These are phyloP conservation scores for Thraustochytrium striatum DNA, from an alignment of 352 stramenopile genomes.

Conservation along the genomic window DNA sequence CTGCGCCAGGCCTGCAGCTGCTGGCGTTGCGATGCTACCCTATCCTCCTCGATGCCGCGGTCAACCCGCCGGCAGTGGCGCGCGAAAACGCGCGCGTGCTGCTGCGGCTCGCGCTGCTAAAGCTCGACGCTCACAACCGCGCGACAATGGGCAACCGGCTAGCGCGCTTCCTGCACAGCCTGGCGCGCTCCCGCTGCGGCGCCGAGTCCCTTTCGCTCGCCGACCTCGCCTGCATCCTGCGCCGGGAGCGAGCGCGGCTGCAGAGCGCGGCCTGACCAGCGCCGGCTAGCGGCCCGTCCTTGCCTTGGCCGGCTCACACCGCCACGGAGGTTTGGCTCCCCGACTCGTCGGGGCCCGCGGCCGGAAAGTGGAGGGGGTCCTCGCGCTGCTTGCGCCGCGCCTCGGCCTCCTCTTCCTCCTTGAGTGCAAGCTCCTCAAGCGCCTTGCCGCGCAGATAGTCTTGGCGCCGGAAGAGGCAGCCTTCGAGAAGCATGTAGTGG, in stretches of 20 bases:
- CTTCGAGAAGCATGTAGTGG: neutral
- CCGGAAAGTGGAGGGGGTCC: too few species aligned
- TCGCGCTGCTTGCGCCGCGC: neutral
- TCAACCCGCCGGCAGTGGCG: constrained; percentile 22
- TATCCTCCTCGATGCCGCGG: constrained; percentile 10
- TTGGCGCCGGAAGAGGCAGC: constrained; percentile 1
- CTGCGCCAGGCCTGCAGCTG: constrained; percentile 9
- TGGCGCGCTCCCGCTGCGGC: too few species aligned
- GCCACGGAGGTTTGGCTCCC: neutral
- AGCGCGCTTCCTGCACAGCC: too few species aligned
- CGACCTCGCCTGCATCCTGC: too few species aligned
- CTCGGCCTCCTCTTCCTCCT: neutral
- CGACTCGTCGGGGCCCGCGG: neutral
- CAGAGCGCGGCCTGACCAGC: too few species aligned
- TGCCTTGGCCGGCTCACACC: neutral
- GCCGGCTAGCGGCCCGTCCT: too few species aligned
- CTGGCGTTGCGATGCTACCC: neutral
- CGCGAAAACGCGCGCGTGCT: neutral
- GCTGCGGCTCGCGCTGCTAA: neutral
- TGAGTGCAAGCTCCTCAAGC: neutral
- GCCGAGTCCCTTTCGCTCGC: too few species aligned
- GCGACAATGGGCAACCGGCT: too few species aligned
- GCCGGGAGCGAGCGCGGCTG: too few species aligned
- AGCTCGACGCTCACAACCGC: neutral
- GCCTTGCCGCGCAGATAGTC: neutral